These are phyloP conservation scores for Basipetospora chlamydospora DNA, from an alignment of 2,329 filamentous ascomycete genomes.

Conservation along the genomic window DNA sequence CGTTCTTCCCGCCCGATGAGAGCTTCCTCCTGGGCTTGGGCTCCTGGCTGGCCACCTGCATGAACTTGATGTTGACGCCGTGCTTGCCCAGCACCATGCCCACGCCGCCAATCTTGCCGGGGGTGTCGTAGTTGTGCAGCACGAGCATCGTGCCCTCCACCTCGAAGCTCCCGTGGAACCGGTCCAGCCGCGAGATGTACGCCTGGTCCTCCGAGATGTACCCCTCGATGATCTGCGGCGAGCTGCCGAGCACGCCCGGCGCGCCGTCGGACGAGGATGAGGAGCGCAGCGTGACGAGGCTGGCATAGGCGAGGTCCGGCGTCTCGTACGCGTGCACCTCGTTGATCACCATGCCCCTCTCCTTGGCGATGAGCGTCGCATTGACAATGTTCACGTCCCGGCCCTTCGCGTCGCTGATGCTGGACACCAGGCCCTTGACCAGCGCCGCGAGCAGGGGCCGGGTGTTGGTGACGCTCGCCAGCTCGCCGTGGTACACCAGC, in stretches of 20 bases:
- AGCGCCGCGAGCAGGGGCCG: slow-evolving; percentile 66
- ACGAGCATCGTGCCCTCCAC: slow-evolving; percentile 64
- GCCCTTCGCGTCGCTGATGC: slow-evolving; percentile 42
- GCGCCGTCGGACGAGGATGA: slow-evolving; percentile 17
- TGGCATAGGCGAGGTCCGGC: slow-evolving; percentile 50
- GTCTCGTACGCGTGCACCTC: slow-evolving; percentile 53
- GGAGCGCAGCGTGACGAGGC: slow-evolving; percentile 55
- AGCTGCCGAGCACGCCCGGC: no score
- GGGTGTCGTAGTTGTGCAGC: slow-evolving; percentile 66
- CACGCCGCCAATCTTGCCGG: slow-evolving; percentile 70
- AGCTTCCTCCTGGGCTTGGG: slow-evolving; percentile 16
- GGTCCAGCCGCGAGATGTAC: slow-evolving; percentile 58
- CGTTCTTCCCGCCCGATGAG: slow-evolving; percentile 8
- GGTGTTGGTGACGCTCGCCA: slow-evolving; percentile 58
- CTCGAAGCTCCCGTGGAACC: slow-evolving; percentile 59
- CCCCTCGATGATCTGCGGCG: slow-evolving; percentile 42
- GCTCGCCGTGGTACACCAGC: slow-evolving; percentile 61
- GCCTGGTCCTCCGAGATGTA: slow-evolving; percentile 49
- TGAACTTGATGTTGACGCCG: slow-evolving; percentile 66
- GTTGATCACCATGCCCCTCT: slow-evolving; percentile 64
- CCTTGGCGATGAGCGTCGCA: slow-evolving; percentile 57
- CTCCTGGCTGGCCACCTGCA: slow-evolving; percentile 53
- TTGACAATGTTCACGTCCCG: slow-evolving; percentile 69
- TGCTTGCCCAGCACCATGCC: slow-evolving; percentile 55
- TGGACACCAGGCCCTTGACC: slow-evolving; percentile 59